A percentile compares a stretch with the other conserved stretches of the same genome.
Conservation (phyloP, 2,329 filamentous ascomycete species). For the Alternaria arborescens region DNA sequence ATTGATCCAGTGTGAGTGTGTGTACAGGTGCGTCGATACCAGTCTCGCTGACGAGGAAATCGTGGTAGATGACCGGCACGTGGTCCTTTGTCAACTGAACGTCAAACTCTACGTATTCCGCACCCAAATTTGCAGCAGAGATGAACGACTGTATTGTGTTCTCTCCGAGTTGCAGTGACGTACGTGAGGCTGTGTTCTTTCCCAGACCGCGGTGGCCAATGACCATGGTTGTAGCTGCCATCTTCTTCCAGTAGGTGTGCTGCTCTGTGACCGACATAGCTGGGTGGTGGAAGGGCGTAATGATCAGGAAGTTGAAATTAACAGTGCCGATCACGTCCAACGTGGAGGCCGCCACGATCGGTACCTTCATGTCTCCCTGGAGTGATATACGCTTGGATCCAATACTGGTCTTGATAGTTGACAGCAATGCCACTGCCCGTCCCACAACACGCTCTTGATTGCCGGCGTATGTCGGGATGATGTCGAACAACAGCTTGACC, state of each 20-base stretch:
- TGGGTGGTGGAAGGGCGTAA: conserved; percentile 92
- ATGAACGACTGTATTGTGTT: conserved; percentile 97
- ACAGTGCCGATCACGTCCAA: conserved; percentile 93
- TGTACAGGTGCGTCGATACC: conserved; percentile 97
- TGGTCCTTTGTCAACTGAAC: conserved; percentile 99
- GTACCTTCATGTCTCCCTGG: conserved; percentile 90
- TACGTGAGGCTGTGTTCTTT: conserved; percentile 85
- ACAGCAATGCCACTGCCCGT: conserved; percentile 86
- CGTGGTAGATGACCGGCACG: conserved; percentile 97
- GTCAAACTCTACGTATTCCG: conserved; percentile 77
- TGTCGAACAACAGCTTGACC: conserved; percentile 91
- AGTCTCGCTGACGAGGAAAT: conserved; percentile 97
- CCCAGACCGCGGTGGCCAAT: conserved; percentile 77
- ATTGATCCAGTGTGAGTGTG: conserved; percentile 92
- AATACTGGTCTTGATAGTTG: conserved; percentile 81
- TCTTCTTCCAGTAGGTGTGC: conserved; percentile 96
- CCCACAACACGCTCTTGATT: conserved; percentile 82
- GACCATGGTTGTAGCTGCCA: conserved; percentile 87
- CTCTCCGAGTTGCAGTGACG: conserved; percentile 91
- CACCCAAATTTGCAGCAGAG: conserved; percentile 90
- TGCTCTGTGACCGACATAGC: conserved; percentile 91
- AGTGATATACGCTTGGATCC: conserved; percentile 89
- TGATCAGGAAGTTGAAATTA: conserved; percentile 95
- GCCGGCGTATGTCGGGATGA: conserved; percentile 93
- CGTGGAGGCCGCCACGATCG: conserved; percentile 81